phyloP scores from a whole-genome alignment of 78 protist genomes.

The Anaeramoeba ignava region DNA sequence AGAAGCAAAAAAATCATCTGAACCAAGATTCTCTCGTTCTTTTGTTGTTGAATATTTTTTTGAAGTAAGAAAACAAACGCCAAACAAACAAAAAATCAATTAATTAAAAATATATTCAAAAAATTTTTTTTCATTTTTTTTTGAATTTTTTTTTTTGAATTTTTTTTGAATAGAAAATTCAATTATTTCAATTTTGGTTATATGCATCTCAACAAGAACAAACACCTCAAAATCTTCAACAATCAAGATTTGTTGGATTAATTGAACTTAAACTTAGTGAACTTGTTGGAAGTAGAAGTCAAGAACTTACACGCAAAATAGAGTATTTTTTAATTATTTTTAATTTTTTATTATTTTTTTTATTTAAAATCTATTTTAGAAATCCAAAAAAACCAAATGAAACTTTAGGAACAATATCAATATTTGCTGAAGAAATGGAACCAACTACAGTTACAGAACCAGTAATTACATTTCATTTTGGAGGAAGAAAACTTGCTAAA shows the following conservation, averaged over 20 bases:
- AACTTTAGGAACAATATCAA: neutral
- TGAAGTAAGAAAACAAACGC: too few relatives aligned
- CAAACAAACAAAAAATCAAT: too few relatives aligned
- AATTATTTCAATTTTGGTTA: too few relatives aligned
- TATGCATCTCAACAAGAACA: neutral
- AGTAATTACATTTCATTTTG: neutral
- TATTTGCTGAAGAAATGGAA: neutral
- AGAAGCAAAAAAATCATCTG: neutral
- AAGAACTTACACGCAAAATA: neutral
- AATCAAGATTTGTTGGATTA: neutral
- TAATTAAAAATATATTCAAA: too few relatives aligned
- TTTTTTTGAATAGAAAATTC: too few relatives aligned
- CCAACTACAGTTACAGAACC: neutral
- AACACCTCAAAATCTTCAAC: neutral
- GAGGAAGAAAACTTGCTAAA: neutral
- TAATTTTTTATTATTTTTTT: neutral
- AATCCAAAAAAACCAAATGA: neutral
- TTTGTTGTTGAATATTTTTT: too few relatives aligned
- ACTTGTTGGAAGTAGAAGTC: neutral
- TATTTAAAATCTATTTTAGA: neutral
- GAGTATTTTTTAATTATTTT: neutral
- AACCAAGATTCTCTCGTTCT: neutral
- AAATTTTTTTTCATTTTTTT: too few relatives aligned
- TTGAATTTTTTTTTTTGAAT: too few relatives aligned
- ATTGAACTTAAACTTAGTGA: neutral